These are phyloP conservation scores for Pelargonium cotyledonis DNA, from an alignment of 441 rosid species.

Conservation along the genomic window DNA sequence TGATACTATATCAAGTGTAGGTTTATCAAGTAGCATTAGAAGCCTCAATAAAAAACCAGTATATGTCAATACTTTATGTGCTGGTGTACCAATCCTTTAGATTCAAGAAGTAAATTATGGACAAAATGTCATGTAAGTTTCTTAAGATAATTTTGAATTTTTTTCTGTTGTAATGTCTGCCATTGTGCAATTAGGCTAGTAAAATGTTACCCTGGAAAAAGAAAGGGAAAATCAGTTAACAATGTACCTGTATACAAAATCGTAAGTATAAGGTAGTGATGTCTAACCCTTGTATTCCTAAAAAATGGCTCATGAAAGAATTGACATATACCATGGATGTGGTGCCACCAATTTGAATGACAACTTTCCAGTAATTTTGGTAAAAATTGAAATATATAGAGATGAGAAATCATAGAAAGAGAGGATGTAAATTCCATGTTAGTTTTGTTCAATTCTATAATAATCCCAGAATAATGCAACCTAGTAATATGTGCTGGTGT, in stretches of 20 bases:
- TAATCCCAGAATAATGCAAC: neutral
- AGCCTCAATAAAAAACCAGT: no score
- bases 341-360: neutral
- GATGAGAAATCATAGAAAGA: neutral
- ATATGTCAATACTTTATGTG: no score
- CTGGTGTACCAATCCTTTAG: no score
- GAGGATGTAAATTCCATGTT: neutral
- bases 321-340: neutral
- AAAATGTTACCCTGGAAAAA: neutral
- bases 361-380: neutral
- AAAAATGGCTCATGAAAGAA: neutral
- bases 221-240: neutral
- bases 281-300: neutral
- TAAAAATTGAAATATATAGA: neutral
- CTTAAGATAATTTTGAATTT: no score
- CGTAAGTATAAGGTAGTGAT: neutral
- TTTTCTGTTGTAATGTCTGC: neutral
- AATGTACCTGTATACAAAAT: neutral
- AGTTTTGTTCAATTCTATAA: neutral
- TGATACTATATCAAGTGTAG: no score
- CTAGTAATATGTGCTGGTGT: neutral
- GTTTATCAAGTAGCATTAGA: no score
- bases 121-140: no score
- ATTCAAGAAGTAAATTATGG: neutral
- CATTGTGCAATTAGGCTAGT: no score